Percentiles rank a stretch among this genome's conserved stretches.
Conservation (phyloP, 495 filamentous ascomycete species). For the Aspergillus conjunctus region DNA sequence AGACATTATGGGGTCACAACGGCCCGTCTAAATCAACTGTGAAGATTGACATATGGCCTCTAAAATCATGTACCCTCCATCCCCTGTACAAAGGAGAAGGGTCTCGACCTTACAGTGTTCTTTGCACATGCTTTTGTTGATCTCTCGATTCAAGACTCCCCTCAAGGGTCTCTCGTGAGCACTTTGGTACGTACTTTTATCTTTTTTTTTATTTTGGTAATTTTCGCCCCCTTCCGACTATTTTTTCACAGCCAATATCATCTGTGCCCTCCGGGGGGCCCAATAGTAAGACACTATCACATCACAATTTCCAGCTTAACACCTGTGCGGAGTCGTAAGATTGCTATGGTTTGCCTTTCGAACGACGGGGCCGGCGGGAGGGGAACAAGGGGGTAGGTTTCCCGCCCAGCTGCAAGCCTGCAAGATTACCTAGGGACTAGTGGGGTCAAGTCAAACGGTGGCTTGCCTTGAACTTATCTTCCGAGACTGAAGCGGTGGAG, state of each 20-base stretch:
- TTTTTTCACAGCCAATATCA: not conserved
- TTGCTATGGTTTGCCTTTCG: constrained; percentile 19
- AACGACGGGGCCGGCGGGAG: constrained; percentile 30
- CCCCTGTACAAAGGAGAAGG: not conserved
- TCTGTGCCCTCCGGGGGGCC: not conserved
- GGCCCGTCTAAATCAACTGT: not conserved
- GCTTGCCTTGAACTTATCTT: constrained; percentile 24
- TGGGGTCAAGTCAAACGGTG: constrained; percentile 28
- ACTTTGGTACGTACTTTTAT: not conserved
- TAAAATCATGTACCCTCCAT: constrained; percentile 4
- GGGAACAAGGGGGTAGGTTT: constrained; percentile 25
- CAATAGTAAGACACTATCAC: not conserved
- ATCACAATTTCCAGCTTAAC: no score
- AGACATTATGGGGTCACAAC: not conserved
- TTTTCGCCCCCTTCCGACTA: not conserved
- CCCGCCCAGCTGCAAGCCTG: constrained; percentile 26
- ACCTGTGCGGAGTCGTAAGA: constrained; percentile 9
- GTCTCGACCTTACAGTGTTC: not conserved
- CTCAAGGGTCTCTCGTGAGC: no score
- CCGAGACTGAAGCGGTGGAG: constrained; percentile 15
- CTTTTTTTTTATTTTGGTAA: not conserved
- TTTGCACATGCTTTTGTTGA: not conserved
- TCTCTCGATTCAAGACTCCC: not conserved
- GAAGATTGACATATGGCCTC: not conserved
- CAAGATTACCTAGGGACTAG: constrained; percentile 36